Conservation (phyloP, 2,329 filamentous ascomycete species). For the Pyricularia pennisetigena region DNA sequence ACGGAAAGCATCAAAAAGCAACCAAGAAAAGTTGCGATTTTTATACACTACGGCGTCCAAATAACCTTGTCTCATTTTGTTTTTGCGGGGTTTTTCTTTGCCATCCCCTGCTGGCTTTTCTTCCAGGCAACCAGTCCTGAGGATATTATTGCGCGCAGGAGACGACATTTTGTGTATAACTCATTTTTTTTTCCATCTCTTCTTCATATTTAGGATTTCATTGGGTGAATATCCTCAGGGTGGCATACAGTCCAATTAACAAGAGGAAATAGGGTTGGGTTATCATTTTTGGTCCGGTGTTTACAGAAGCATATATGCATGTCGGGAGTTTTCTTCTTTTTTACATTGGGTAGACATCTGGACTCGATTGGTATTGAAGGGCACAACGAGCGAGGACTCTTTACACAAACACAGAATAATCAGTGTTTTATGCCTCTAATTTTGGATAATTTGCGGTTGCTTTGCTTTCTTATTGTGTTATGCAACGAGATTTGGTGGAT, state of each 20-base stretch:
- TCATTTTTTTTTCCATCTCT: not conserved
- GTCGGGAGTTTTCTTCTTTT: not conserved
- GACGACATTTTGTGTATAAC: not conserved
- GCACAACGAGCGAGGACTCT: not conserved
- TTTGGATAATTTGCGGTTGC: not conserved
- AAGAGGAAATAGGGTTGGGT: not conserved
- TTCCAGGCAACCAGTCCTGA: constrained; percentile 1
- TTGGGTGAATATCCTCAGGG: not conserved
- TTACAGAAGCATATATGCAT: not conserved
- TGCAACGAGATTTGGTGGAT: not conserved
- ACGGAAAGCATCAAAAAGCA: not conserved
- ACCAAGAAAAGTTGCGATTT: not conserved
- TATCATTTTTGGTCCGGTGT: not conserved
- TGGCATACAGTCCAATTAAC: not conserved
- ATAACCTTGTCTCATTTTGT: constrained; percentile 12
- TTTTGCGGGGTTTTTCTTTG: constrained; percentile 15
- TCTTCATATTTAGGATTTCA: not conserved
- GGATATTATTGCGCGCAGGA: not conserved
- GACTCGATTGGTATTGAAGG: not conserved
- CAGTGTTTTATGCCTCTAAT: not conserved
- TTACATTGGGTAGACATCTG: not conserved
- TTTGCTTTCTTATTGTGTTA: not conserved
- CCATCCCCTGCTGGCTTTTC: constrained; percentile 8
- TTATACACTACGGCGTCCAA: not conserved
- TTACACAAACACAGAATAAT: not conserved